Conservation (phyloP, 306 rosid species). For the Cicer pinnatifidum region DNA sequence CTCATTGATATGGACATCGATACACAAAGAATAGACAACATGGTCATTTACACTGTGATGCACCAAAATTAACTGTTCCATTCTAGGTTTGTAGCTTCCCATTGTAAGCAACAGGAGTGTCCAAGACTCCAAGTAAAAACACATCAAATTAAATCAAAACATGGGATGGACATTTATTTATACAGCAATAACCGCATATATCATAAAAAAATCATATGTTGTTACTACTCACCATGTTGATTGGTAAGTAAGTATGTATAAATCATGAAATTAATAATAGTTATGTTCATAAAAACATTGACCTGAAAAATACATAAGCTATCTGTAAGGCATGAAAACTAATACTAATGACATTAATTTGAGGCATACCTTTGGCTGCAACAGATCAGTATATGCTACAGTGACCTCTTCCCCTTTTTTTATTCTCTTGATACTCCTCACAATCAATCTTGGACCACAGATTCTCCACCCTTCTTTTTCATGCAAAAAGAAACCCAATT, state of each 20-base stretch:
- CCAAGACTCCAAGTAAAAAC: constrained; percentile 4
- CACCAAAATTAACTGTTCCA: neutral
- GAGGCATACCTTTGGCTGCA: constrained; percentile 74
- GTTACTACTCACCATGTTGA: neutral
- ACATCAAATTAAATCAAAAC: neutral
- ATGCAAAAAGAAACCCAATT: constrained; percentile 7
- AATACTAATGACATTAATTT: neutral
- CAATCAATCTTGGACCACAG: constrained; percentile 67
- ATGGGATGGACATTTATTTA: neutral
- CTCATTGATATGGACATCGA: neutral
- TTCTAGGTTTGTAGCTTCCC: constrained; percentile 7
- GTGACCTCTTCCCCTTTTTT: constrained; percentile 71
- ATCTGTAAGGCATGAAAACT: neutral
- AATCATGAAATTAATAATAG: constrained; percentile 9
- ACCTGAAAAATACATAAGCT: neutral
- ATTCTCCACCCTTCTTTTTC: constrained; percentile 35
- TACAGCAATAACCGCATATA: neutral
- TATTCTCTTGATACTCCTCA: constrained; percentile 81
- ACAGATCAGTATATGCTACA: constrained; percentile 72
- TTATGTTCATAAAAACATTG: neutral
- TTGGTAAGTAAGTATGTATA: neutral
- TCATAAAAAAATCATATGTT: constrained; percentile 12
- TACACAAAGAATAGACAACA: neutral
- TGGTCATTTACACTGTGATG: neutral
- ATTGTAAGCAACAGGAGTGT: neutral